These are phyloP conservation scores for Trichoderma endophyticum DNA, from an alignment of 2,329 filamentous ascomycete genomes.

Conservation along the genomic window DNA sequence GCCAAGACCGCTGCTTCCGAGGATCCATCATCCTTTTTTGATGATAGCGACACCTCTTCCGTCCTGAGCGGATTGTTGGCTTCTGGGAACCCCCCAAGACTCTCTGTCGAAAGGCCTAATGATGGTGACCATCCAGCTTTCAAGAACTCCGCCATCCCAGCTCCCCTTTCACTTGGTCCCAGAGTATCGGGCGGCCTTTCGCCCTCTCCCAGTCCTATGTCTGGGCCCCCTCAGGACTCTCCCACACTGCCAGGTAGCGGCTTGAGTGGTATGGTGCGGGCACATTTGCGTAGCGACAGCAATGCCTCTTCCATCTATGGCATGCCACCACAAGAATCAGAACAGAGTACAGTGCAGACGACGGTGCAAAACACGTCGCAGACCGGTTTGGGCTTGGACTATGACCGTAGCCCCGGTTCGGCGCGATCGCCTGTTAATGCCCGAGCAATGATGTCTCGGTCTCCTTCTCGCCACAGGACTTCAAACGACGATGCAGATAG, in stretches of 20 bases:
- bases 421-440: background rate
- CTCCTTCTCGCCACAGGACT: conserved; percentile 4
- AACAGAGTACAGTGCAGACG: background rate
- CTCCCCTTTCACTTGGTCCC: conserved; percentile 38
- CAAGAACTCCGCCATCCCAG: conserved; percentile 43
- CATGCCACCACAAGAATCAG: background rate
- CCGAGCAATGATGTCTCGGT: conserved; percentile 11
- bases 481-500: conserved; percentile 22
- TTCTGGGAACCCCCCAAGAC: conserved; percentile 30
- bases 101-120: conserved; percentile 46
- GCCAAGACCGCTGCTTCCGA: conserved; percentile 34
- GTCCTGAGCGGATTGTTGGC: conserved; percentile 13
- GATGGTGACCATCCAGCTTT: conserved; percentile 56
- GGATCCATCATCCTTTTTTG: conserved; percentile 41
- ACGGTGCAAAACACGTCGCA: background rate
- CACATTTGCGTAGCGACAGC: conserved; percentile 80
- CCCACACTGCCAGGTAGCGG: conserved; percentile 70
- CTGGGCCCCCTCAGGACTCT: conserved; percentile 55
- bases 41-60: conserved; percentile 42
- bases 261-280: conserved; percentile 75
- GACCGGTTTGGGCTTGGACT: background rate
- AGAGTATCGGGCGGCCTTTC: conserved; percentile 19
- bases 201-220: conserved; percentile 4
- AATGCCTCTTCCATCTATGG: conserved; percentile 77
- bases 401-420: background rate